These are phyloP conservation scores for Trichoderma aggressivum DNA, from an alignment of 2,329 filamentous ascomycete genomes.

Conservation along the genomic window DNA sequence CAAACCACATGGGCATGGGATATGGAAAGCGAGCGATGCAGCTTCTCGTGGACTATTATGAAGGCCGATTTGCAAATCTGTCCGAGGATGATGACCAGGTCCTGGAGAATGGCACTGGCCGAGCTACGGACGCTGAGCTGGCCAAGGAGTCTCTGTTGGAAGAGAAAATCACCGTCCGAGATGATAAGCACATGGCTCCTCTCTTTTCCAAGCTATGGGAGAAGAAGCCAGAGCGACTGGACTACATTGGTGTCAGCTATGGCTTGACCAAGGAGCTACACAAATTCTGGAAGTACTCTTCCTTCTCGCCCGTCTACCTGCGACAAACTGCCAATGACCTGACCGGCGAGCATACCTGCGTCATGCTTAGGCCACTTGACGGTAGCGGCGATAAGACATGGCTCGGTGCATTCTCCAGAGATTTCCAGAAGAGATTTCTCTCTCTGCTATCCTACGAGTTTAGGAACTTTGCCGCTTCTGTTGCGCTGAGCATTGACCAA, in stretches of 20 bases:
- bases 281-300: constrained; percentile 92
- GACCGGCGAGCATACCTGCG: constrained; percentile 95
- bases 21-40: constrained; percentile 88
- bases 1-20: constrained; percentile 87
- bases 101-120: constrained; percentile 63
- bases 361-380: constrained; percentile 85
- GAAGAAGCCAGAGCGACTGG: constrained; percentile 72
- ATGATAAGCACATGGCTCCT: constrained; percentile 88
- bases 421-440: constrained; percentile 94
- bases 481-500: constrained; percentile 84
- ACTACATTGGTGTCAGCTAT: constrained; percentile 95
- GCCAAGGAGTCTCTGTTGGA: constrained; percentile 71
- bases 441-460: constrained; percentile 91
- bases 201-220: constrained; percentile 87
- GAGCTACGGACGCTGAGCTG: constrained; percentile 79
- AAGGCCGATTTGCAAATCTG: constrained; percentile 83
- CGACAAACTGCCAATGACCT: constrained; percentile 94
- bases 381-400: constrained; percentile 68
- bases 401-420: constrained; percentile 85
- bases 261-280: constrained; percentile 83
- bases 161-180: constrained; percentile 85
- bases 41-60: constrained; percentile 87
- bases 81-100: constrained; percentile 63
- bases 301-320: constrained; percentile 86
- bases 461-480: constrained; percentile 70